Conservation (phyloP, 2,329 filamentous ascomycete genomes). For the Pseudogymnoascus sp. region DNA sequence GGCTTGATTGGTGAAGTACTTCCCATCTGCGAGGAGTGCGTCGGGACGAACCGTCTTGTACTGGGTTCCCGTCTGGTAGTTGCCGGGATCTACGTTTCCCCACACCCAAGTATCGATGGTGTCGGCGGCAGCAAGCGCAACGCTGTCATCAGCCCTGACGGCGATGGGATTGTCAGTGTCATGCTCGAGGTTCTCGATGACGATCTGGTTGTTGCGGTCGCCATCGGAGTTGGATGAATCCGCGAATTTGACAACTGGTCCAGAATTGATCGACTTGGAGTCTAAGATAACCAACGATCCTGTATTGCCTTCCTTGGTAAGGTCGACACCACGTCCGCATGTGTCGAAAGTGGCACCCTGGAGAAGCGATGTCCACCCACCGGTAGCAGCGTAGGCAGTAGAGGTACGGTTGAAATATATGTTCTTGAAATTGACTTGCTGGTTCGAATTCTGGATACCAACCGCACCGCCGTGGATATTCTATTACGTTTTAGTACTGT, state of each 20-base stretch:
- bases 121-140: conserved; percentile 20
- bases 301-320: background rate
- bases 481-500: background rate
- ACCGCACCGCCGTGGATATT: conserved; percentile 44
- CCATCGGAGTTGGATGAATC: background rate
- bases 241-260: conserved; percentile 7
- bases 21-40: conserved; percentile 28
- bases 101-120: conserved; percentile 14
- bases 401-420: background rate
- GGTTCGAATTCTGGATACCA: conserved; percentile 43
- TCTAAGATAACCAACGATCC: conserved; percentile 8
- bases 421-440: conserved; percentile 41
- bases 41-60: conserved; percentile 28
- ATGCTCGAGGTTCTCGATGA: background rate
- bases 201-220: conserved; percentile 4
- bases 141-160: conserved; percentile 15
- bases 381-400: background rate
- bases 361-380: background rate
- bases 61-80: background rate
- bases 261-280: background rate
- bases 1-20: conserved; percentile 34
- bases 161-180: background rate
- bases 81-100: background rate
- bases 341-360: conserved; percentile 22
- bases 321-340: conserved; percentile 22